phyloP scores from a whole-genome alignment of 495 filamentous ascomycete species.

The Penicillium psychrofluorescens region DNA sequence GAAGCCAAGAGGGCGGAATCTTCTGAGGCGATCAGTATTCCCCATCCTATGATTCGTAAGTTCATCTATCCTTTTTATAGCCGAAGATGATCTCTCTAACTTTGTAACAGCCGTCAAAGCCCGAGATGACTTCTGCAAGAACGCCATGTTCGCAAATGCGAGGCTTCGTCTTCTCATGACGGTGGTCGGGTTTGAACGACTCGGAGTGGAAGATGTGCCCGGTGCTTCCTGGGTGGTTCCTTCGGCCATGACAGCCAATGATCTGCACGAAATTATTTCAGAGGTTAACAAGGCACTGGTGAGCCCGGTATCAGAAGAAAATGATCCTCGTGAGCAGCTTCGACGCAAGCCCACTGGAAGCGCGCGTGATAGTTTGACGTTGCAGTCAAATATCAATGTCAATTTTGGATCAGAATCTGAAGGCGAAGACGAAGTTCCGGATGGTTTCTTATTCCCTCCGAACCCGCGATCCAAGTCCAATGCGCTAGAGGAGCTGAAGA shows the following conservation, averaged over 20 bases:
- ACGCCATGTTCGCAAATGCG: slow-evolving; percentile 81
- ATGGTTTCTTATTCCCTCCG: slow-evolving; percentile 66
- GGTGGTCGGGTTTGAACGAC: slow-evolving; percentile 61
- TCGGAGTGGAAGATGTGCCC: slow-evolving; percentile 61
- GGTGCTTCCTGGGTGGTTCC: slow-evolving; percentile 79
- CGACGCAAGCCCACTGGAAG: slow-evolving; percentile 54
- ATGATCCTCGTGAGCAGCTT: slow-evolving; percentile 68
- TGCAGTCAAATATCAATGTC: slow-evolving; percentile 25
- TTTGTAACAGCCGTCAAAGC: slow-evolving; percentile 50
- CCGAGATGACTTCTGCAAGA: slow-evolving; percentile 58
- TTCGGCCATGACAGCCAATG: slow-evolving; percentile 49
- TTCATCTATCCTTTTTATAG: not conserved
- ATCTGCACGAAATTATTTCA: slow-evolving; percentile 54
- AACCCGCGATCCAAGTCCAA: slow-evolving; percentile 37
- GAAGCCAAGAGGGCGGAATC: slow-evolving; percentile 45
- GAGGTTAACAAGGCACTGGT: slow-evolving; percentile 66
- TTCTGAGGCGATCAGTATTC: slow-evolving; percentile 26
- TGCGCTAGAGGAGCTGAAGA: slow-evolving; percentile 43
- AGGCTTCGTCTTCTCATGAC: slow-evolving; percentile 82
- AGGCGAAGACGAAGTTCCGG: slow-evolving; percentile 45
- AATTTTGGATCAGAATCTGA: slow-evolving; percentile 58
- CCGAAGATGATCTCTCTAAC: slow-evolving; percentile 9
- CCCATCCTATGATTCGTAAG: slow-evolving; percentile 37
- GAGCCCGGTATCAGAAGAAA: slow-evolving; percentile 58
- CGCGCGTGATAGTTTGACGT: slow-evolving; percentile 28